A percentile compares a stretch with the other conserved stretches of the same genome.
phyloP scores from a whole-genome alignment of 2,329 filamentous ascomycete species.

The Kalmusia sp. region DNA sequence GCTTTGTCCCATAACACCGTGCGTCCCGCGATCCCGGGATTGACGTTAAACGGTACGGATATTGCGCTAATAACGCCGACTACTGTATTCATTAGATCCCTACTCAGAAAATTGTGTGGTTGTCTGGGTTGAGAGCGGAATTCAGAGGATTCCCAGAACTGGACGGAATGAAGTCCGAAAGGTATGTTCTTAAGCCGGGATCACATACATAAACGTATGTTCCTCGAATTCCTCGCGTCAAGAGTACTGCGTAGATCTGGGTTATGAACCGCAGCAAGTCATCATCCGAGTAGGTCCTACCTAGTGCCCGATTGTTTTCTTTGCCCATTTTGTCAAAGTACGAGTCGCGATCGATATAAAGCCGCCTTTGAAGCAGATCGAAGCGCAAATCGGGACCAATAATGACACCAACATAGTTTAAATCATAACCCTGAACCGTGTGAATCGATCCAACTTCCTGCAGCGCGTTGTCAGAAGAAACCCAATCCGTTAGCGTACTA shows the following conservation, averaged over 20 bases:
- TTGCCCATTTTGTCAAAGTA: slow-evolving; percentile 22
- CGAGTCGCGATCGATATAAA: slow-evolving; percentile 17
- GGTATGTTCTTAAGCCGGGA: slow-evolving; percentile 16
- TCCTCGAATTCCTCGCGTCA: slow-evolving; percentile 19
- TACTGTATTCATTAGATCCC: no score
- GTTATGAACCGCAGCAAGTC: slow-evolving; percentile 19
- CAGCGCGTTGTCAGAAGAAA: slow-evolving; percentile 14
- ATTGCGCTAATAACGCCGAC: no score
- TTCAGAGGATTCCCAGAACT: no score
- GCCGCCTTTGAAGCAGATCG: slow-evolving; percentile 8
- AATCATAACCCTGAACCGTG: no score
- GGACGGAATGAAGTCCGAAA: slow-evolving; percentile 15
- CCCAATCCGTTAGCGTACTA: slow-evolving; percentile 17
- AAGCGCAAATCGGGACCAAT: no score
- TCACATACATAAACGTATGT: slow-evolving; percentile 21
- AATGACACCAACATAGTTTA: no score
- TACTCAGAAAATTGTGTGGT: no score
- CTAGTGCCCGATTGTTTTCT: slow-evolving; percentile 16
- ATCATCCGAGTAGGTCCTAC: slow-evolving; percentile 18
- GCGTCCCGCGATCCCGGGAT: slow-evolving; percentile 9
- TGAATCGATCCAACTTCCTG: no score
- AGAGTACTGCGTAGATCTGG: slow-evolving; percentile 19
- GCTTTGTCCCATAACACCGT: slow-evolving; percentile 14
- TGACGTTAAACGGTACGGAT: no score
- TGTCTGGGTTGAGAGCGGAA: no score